Evolutionary conservation across 2,329 filamentous ascomycete genomes (phyloP).

Genomic region (Botrytis sinoallii): DNA sequence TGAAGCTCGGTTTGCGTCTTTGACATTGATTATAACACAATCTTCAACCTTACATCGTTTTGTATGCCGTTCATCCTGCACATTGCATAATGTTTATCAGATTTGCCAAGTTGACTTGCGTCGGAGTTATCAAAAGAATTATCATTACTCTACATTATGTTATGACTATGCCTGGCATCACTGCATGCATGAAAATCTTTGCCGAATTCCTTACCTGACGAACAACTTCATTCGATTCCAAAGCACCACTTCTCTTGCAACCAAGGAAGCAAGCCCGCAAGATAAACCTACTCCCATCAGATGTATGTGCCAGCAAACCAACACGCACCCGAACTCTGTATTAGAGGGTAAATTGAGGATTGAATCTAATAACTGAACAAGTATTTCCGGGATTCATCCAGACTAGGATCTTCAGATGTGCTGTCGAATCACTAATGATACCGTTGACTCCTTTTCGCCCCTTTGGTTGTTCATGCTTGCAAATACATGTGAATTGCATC

Average conservation of each 20-base stretch:
- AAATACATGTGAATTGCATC: not conserved
- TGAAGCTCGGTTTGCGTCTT: not conserved
- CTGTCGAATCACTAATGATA: conserved; percentile 4
- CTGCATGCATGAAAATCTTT: not conserved
- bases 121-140: not conserved
- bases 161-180: not conserved
- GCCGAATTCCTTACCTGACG: not conserved
- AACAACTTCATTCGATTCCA: not conserved
- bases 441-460: not conserved
- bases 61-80: not conserved
- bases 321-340: not conserved
- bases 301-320: not conserved
- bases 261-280: too few relatives aligned
- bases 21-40: not conserved
- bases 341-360: not conserved
- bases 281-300: not conserved
- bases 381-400: not conserved
- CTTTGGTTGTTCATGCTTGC: conserved; percentile 1
- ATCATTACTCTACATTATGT: not conserved
- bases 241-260: not conserved
- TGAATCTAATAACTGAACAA: not conserved
- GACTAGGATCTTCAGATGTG: not conserved
- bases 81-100: not conserved
- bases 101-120: not conserved
- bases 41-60: not conserved